Base-by-base conservation (phyloP, 1,284 basidiomycete species). In the Tylopilus sp. region DNA sequence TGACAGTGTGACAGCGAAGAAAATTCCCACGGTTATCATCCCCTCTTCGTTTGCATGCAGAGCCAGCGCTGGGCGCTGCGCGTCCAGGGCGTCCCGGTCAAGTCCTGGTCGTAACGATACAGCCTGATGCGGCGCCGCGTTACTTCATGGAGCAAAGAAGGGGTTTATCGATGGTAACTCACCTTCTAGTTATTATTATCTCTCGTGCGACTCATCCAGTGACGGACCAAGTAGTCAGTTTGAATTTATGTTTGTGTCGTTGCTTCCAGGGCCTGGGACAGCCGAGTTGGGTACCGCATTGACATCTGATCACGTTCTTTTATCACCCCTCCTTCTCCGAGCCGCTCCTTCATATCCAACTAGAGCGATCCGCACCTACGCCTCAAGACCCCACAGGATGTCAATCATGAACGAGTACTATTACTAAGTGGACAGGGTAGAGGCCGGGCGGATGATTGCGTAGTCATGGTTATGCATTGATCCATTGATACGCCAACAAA, bases 381-480 rank as follows among this genome's bases (percentile, higher is more conserved):
- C 35, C n/a, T 18, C 33, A 33, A 7, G 12, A 7, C 12, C 14
- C 17, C 15, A 34, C 8, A 5, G 34, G 11, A 12, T 21, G 8
- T 30, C 14, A 26, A 26, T 26, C 26, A 26, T n/a, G 17, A 26
- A 2, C 20, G 7, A 7, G 12, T 21, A 20, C 10, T 43, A 2
- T 15, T 11, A 17, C 15, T n/a, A 44, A n/a, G n/a, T n/a, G n/a
- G n/a, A n/a, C n/a, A n/a, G 14, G 31, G 28, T 31, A 17, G 28
- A 31, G 45, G 41, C 17, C 9, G 6, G 43, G n/a, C n/a, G n/a
- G 1, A 31, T 37, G 36, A 40, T 30, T 42, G 7, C 31, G 57
- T 58, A 57, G 59, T 24, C 57, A 58, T 58, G 57, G 57, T 61
- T 58, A 58, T 58, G 8, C 35, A 15, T 33, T 44, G 53, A 52